Conservation (phyloP, 2,329 filamentous ascomycete species). For the Ambrosiella cleistominuta region DNA sequence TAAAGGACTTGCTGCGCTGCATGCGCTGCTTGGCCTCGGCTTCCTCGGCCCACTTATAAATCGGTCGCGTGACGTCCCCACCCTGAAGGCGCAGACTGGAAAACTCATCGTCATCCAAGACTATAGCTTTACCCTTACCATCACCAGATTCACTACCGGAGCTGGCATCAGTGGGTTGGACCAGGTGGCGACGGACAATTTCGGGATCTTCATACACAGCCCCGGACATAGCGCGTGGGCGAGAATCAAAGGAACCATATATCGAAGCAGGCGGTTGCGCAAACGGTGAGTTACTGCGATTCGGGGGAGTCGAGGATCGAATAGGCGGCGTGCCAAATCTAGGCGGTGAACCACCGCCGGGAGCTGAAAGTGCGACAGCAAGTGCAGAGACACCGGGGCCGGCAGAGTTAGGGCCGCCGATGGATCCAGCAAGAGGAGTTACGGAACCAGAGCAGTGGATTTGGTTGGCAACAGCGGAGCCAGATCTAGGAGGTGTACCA, state of each 20-base stretch:
- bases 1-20: constrained; percentile 78
- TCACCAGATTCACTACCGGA: constrained; percentile 29
- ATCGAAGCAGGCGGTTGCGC: constrained; percentile 27
- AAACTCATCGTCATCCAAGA: constrained; percentile 59
- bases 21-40: constrained; percentile 52
- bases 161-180: constrained; percentile 42
- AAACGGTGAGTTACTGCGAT: constrained; percentile 22
- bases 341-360: constrained; percentile 51
- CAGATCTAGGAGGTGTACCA: constrained; percentile 27
- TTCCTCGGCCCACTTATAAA: constrained; percentile 93
- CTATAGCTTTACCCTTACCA: constrained; percentile 39
- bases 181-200: constrained; percentile 75
- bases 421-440: constrained; percentile 27
- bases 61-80: constrained; percentile 82
- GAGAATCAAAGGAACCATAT: constrained; percentile 72
- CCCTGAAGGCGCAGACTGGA: constrained; percentile 86
- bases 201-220: constrained; percentile 69
- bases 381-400: constrained; percentile 77
- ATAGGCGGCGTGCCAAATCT: constrained; percentile 49
- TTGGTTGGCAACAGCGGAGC: constrained; percentile 17
- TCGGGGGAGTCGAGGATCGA: constrained; percentile 39
- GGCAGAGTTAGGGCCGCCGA: constrained; percentile 43
- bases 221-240: constrained; percentile 37
- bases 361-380: constrained; percentile 68
- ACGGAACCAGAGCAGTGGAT: constrained; percentile 24